A percentile compares a stretch with the other conserved stretches of the same genome.
Evolutionary conservation across 2,329 filamentous ascomycete genomes (phyloP).

Genomic region (Ophiostoma ulmi): DNA sequence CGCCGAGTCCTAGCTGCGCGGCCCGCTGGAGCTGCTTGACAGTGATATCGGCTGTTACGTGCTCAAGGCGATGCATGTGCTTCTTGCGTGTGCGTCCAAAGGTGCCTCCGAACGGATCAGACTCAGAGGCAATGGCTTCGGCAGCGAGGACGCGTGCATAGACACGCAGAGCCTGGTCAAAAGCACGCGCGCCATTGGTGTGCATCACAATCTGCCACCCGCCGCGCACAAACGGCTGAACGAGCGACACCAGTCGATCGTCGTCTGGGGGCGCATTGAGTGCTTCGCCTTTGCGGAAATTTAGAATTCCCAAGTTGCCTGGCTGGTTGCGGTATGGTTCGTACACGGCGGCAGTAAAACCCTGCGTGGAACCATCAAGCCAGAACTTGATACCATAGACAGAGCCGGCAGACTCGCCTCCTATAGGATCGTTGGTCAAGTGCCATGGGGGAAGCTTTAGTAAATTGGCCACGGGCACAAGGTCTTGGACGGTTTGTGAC

Average conservation of each 20-base stretch:
- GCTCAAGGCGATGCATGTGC: conserved; percentile 25
- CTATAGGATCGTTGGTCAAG: not conserved
- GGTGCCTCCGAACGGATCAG: not conserved
- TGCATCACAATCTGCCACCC: conserved; percentile 27
- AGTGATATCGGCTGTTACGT: conserved; percentile 25
- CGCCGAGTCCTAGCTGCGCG: not conserved
- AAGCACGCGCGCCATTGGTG: conserved; percentile 23
- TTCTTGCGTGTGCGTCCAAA: conserved; percentile 10
- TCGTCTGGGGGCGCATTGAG: not conserved
- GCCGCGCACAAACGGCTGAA: conserved; percentile 23
- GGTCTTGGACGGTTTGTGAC: not conserved
- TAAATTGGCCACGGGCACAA: not conserved
- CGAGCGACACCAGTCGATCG: conserved; percentile 20
- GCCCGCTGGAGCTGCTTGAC: conserved; percentile 22
- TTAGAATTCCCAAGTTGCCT: not conserved
- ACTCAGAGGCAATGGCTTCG: conserved; percentile 15
- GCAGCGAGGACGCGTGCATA: conserved; percentile 22
- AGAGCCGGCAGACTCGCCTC: not conserved
- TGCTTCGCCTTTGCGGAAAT: not conserved
- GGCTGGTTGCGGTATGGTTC: not conserved
- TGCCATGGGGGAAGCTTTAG: not conserved
- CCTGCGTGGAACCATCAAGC: not conserved
- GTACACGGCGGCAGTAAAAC: not conserved
- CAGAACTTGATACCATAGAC: not conserved
- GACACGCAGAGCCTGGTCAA: conserved; percentile 25